Conservation (phyloP, 2,329 filamentous ascomycete genomes). For the Fusarium devonianum region DNA sequence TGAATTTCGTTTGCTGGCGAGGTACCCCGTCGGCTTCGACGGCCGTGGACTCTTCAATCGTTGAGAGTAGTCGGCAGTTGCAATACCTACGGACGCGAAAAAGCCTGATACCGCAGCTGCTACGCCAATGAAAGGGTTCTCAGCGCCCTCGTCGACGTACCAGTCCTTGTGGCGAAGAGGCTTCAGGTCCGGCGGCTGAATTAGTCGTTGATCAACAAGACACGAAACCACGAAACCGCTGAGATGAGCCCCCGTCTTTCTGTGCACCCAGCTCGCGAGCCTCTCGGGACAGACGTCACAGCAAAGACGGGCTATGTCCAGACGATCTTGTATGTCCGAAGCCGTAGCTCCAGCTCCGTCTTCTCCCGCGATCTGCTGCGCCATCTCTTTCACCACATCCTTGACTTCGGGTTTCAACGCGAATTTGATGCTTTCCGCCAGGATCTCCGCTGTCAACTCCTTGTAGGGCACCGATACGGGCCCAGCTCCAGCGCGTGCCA, state of each 20-base stretch:
- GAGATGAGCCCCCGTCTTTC: conserved; percentile 59
- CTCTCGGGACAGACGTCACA: conserved; percentile 66
- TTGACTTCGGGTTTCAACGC: conserved; percentile 59
- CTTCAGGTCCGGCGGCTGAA: conserved; percentile 66
- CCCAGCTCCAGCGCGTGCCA: conserved; percentile 66
- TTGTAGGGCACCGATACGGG: conserved; percentile 66
- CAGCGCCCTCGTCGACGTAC: conserved; percentile 69
- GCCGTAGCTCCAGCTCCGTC: conserved; percentile 61
- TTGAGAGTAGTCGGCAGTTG: conserved; percentile 27
- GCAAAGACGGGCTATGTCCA: conserved; percentile 61
- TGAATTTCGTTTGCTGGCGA: not conserved
- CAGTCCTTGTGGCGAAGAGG: conserved; percentile 59
- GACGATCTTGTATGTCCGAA: conserved; percentile 60
- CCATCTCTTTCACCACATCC: conserved; percentile 51
- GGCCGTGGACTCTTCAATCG: conserved; percentile 21
- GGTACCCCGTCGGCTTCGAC: not conserved
- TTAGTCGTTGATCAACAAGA: conserved; percentile 60
- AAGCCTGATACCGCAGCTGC: conserved; percentile 71
- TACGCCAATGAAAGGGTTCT: conserved; percentile 69
- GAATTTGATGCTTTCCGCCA: conserved; percentile 60
- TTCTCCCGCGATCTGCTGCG: conserved; percentile 60
- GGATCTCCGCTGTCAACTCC: conserved; percentile 61
- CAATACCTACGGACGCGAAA: conserved; percentile 61
- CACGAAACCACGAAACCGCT: conserved; percentile 68
- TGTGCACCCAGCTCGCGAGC: conserved; percentile 69